These are phyloP conservation scores for Fusarium pseudocircinatum DNA, from an alignment of 2,329 filamentous ascomycete genomes.

Conservation along the genomic window DNA sequence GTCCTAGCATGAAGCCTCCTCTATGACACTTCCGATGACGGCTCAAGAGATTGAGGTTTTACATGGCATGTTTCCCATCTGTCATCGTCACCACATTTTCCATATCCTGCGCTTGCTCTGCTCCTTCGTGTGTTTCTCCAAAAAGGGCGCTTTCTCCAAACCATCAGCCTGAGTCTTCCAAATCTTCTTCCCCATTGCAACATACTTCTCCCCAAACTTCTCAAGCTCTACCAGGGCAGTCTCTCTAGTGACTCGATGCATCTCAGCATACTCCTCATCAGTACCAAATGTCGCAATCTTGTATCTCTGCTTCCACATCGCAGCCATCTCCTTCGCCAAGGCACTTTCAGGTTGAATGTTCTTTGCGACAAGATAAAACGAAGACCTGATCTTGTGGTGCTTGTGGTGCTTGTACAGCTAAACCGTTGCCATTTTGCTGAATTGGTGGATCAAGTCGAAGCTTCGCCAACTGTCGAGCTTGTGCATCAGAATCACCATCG, in stretches of 20 bases:
- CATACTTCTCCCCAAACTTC: conserved; percentile 19
- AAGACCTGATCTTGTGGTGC: conserved; percentile 55
- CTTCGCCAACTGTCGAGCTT: conserved; percentile 55
- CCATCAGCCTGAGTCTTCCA: conserved; percentile 30
- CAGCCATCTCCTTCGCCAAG: conserved; percentile 49
- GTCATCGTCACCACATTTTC: background rate
- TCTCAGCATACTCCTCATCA: background rate
- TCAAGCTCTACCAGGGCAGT: background rate
- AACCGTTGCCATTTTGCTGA: conserved; percentile 52
- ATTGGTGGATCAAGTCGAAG: conserved; percentile 49
- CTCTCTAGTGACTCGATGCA: background rate
- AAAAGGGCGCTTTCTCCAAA: conserved; percentile 9
- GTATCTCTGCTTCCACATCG: conserved; percentile 54
- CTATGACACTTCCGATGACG: background rate
- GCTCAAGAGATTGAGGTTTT: no score
- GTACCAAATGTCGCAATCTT: conserved; percentile 49
- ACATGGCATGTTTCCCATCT: background rate
- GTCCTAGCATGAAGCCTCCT: background rate
- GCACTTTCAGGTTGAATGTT: conserved; percentile 48
- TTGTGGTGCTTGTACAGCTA: conserved; percentile 55
- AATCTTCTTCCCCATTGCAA: conserved; percentile 8
- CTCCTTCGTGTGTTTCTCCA: background rate
- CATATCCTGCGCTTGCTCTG: background rate
- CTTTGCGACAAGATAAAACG: conserved; percentile 63
- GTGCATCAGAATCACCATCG: conserved; percentile 62